These are phyloP conservation scores for Ramalina intermedia DNA, from an alignment of 495 filamentous ascomycete species.

Conservation along the genomic window DNA sequence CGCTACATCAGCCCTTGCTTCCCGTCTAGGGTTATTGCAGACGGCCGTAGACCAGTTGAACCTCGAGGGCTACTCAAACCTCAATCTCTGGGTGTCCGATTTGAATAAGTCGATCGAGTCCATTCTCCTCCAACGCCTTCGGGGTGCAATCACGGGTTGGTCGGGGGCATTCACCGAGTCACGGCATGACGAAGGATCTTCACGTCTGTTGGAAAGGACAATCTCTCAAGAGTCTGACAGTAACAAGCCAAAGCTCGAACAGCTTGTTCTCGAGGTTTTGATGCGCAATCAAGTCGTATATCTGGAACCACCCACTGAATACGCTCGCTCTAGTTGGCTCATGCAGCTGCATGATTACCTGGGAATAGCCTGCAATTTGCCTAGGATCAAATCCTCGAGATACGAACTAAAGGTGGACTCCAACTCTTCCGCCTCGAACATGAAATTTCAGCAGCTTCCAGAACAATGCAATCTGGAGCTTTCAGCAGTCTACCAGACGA, in stretches of 20 bases:
- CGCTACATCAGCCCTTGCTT: conserved; percentile 55
- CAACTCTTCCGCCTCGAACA: conserved; percentile 44
- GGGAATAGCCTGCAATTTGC: conserved; percentile 77
- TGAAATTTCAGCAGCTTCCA: conserved; percentile 77
- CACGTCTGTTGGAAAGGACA: conserved; percentile 11
- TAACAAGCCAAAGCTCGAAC: conserved; percentile 38
- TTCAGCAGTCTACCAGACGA: conserved; percentile 57
- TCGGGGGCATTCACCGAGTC: conserved; percentile 61
- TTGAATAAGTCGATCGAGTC: conserved; percentile 72
- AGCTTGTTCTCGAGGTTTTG: conserved; percentile 72
- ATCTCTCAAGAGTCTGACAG: conserved; percentile 8
- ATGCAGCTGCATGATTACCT: conserved; percentile 86
- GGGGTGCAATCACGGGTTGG: conserved; percentile 71
- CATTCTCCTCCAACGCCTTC: conserved; percentile 60
- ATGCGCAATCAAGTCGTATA: conserved; percentile 96
- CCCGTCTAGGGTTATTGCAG: conserved; percentile 72
- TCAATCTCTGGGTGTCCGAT: conserved; percentile 71
- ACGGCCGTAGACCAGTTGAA: conserved; percentile 87
- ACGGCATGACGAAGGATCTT: conserved; percentile 32
- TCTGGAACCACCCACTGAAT: conserved; percentile 83
- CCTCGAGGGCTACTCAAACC: conserved; percentile 85
- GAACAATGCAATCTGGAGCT: conserved; percentile 63
- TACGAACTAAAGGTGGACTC: conserved; percentile 75
- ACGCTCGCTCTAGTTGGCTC: conserved; percentile 86
- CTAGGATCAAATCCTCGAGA: conserved; percentile 82